A percentile compares a stretch with the other conserved stretches of the same genome.
phyloP scores from a whole-genome alignment of 2,329 filamentous ascomycete species.

The Aphanoascus verrucosus region DNA sequence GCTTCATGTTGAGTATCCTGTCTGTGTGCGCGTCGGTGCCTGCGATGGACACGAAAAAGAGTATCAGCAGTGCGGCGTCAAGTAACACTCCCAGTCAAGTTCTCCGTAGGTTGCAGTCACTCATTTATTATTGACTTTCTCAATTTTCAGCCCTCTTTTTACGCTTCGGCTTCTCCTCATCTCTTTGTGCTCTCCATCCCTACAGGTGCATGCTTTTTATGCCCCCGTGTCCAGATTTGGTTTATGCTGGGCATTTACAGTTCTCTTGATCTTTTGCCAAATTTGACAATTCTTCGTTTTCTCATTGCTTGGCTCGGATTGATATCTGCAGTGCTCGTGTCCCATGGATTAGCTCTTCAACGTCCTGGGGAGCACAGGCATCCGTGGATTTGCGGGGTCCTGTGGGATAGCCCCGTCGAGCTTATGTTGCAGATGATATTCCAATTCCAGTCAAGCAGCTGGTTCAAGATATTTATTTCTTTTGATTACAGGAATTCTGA shows the following conservation, averaged over 20 bases:
- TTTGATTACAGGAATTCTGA: neutral
- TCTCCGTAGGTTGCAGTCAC: conserved; percentile 1
- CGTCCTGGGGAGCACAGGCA: neutral
- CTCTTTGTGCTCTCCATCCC: neutral
- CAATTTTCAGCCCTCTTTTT: neutral
- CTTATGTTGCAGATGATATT: neutral
- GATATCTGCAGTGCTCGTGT: neutral
- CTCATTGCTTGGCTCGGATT: neutral
- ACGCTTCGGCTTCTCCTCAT: neutral
- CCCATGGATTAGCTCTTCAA: neutral
- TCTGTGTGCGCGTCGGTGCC: neutral
- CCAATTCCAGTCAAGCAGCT: neutral
- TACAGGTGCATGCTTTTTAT: too few species aligned
- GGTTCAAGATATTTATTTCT: neutral
- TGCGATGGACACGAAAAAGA: conserved; percentile 1
- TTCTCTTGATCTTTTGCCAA: neutral
- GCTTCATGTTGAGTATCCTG: neutral
- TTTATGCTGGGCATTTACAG: neutral
- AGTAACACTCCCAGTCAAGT: neutral
- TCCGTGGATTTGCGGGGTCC: neutral
- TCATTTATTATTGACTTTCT: too few species aligned
- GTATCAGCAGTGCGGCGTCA: neutral
- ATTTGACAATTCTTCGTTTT: neutral
- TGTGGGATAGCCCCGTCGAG: neutral
- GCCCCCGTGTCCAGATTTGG: neutral